phyloP scores from a whole-genome alignment of 768 basidiomycete genomes.

The Collybia sp. region DNA sequence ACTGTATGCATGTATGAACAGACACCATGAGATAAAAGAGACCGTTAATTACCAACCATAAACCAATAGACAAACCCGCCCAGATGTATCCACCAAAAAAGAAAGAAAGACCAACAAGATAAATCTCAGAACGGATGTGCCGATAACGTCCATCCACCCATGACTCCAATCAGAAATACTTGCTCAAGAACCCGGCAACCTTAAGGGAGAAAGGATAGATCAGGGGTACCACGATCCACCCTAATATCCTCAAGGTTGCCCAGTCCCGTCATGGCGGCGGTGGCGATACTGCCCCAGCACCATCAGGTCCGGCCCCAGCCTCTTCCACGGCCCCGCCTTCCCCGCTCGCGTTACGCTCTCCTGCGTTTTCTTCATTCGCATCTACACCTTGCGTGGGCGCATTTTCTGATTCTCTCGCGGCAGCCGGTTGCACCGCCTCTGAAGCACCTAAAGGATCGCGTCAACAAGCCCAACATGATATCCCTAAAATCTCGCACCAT shows the following conservation, averaged over 20 bases:
- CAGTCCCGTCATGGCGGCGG: conserved; percentile 20
- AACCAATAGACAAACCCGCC: too few species aligned
- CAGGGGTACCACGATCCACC: conserved; percentile 11
- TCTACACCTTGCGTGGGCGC: neutral
- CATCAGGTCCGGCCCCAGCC: neutral
- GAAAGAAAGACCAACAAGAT: too few species aligned
- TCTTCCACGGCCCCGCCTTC: conserved; percentile 2
- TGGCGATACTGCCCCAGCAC: neutral
- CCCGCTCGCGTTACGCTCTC: conserved; percentile 5
- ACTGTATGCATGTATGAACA: too few species aligned
- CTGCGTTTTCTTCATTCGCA: too few species aligned
- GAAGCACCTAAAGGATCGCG: neutral
- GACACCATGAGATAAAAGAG: too few species aligned
- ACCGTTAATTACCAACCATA: too few species aligned
- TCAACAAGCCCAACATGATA: neutral
- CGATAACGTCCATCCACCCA: too few species aligned
- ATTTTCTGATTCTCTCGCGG: neutral
- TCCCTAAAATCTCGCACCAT: neutral
- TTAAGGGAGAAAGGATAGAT: conserved; percentile 11
- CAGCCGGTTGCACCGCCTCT: neutral
- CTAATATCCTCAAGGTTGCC: conserved; percentile 22
- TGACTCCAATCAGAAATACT: conserved; percentile 5
- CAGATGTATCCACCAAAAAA: too few species aligned
- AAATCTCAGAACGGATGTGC: too few species aligned
- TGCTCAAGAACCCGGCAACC: conserved; percentile 19